Conservation (phyloP, 2,329 filamentous ascomycete genomes). For the Neurospora sp. region DNA sequence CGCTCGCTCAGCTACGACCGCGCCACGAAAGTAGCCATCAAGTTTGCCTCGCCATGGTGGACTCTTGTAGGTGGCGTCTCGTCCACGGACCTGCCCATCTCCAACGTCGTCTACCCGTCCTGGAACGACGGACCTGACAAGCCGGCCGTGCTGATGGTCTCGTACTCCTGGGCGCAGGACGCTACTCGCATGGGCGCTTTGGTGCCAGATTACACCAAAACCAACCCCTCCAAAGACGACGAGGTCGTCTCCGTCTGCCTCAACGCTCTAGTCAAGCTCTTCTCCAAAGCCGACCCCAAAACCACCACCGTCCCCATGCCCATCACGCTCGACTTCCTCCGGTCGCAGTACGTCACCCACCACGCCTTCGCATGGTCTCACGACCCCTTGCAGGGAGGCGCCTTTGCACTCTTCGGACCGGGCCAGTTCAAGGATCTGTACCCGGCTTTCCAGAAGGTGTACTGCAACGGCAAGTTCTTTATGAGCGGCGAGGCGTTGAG, state of each 20-base stretch:
- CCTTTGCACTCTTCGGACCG: constrained; percentile 31
- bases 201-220: background rate
- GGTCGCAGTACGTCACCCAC: constrained; percentile 10
- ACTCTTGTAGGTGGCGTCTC: constrained; percentile 13
- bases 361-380: constrained; percentile 29
- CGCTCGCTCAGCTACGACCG: constrained; percentile 22
- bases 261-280: constrained; percentile 6
- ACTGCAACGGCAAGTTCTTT: constrained; percentile 21
- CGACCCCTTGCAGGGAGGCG: constrained; percentile 25
- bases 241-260: constrained; percentile 7
- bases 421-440: constrained; percentile 29
- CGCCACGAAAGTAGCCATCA: constrained; percentile 25
- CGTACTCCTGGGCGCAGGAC: constrained; percentile 26
- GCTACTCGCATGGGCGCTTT: constrained; percentile 20
- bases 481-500: constrained; percentile 29
- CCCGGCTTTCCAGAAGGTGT: constrained; percentile 19
- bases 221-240: background rate
- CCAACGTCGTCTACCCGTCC: constrained; percentile 24
- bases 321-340: constrained; percentile 2
- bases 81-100: constrained; percentile 15
- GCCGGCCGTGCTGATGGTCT: constrained; percentile 22
- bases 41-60: constrained; percentile 27
- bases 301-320: background rate
- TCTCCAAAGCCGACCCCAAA: background rate
- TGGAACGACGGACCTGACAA: constrained; percentile 19